Percentiles rank a stretch among this genome's conserved stretches.
These are phyloP conservation scores for Phaffomyces antillensis DNA, from an alignment of 805 yeast species.

Conservation along the genomic window DNA sequence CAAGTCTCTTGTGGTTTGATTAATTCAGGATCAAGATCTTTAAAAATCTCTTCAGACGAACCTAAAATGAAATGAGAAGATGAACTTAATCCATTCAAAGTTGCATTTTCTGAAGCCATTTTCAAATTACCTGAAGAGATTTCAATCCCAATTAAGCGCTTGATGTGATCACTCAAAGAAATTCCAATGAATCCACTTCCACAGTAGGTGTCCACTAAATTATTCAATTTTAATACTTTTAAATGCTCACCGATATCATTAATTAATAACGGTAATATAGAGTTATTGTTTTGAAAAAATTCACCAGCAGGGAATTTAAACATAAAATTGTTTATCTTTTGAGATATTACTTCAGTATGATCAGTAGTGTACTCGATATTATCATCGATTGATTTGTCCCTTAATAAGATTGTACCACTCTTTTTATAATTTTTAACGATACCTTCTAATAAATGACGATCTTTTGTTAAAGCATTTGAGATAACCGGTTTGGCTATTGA, in stretches of 20 bases:
- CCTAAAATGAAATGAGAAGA: conserved; percentile 73
- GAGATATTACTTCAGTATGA: conserved; percentile 68
- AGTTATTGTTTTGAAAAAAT: conserved; percentile 90
- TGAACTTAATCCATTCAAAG: conserved; percentile 60
- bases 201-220: conserved; percentile 91
- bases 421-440: conserved; percentile 42
- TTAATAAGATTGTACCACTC: conserved; percentile 82
- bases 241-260: conserved; percentile 59
- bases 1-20: conserved; percentile 63
- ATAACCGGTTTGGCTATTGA: conserved; percentile 78
- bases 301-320: conserved; percentile 94
- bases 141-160: conserved; percentile 84
- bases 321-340: conserved; percentile 57
- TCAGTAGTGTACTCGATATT: conserved; percentile 59
- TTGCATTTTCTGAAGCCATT: conserved; percentile 78
- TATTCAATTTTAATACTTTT: conserved; percentile 44
- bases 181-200: conserved; percentile 92
- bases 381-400: conserved; percentile 58
- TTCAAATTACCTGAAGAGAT: conserved; percentile 83
- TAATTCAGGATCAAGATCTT: conserved; percentile 33
- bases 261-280: conserved; percentile 82
- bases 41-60: conserved; percentile 84
- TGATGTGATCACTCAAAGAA: conserved; percentile 67
- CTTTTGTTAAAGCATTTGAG: conserved; percentile 61
- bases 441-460: conserved; percentile 47